These are phyloP conservation scores for Globisporangium abappressorium DNA, from an alignment of 352 stramenopile species.

Conservation along the genomic window DNA sequence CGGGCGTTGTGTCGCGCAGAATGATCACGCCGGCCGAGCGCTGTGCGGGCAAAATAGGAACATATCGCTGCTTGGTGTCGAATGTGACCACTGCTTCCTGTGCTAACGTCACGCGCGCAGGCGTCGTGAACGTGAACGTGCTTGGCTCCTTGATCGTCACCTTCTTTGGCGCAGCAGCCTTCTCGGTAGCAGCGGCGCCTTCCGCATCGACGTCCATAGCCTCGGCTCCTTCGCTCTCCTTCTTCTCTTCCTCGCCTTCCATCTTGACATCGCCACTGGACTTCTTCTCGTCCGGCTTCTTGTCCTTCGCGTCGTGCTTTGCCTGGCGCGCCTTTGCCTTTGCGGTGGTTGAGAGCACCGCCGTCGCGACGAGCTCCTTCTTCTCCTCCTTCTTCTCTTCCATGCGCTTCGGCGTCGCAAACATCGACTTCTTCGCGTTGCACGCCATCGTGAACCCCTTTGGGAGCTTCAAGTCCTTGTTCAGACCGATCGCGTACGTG, in stretches of 20 bases:
- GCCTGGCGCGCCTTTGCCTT: constrained; percentile 94
- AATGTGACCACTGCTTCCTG: constrained; percentile 92
- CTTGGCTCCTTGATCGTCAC: constrained; percentile 88
- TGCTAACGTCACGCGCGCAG: constrained; percentile 90
- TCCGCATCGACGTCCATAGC: constrained; percentile 79
- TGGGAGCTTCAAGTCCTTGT: constrained; percentile 98
- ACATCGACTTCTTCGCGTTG: constrained; percentile 93
- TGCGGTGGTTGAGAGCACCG: constrained; percentile 96
- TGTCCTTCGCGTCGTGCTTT: constrained; percentile 90
- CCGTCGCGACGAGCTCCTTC: constrained; percentile 97
- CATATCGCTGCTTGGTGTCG: constrained; percentile 91
- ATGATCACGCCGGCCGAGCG: constrained; percentile 93
- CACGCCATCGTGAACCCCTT: constrained; percentile 93
- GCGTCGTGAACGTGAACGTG: constrained; percentile 92
- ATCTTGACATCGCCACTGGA: constrained; percentile 36
- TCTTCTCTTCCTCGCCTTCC: constrained; percentile 43
- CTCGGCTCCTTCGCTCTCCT: constrained; percentile 50
- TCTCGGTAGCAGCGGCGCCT: constrained; percentile 28
- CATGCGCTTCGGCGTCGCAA: constrained; percentile 97
- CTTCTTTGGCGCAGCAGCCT: constrained; percentile 46
- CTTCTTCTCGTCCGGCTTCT: constrained; percentile 41
- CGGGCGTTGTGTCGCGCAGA: constrained; percentile 92
- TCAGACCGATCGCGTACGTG: constrained; percentile 96
- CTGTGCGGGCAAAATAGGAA: constrained; percentile 70
- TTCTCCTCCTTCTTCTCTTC: constrained; percentile 99